Evolutionary conservation across 73 alveolate species (phyloP), one percentile per base, ranked within the genome.

Genomic region (Blepharisma stoltei): DNA sequence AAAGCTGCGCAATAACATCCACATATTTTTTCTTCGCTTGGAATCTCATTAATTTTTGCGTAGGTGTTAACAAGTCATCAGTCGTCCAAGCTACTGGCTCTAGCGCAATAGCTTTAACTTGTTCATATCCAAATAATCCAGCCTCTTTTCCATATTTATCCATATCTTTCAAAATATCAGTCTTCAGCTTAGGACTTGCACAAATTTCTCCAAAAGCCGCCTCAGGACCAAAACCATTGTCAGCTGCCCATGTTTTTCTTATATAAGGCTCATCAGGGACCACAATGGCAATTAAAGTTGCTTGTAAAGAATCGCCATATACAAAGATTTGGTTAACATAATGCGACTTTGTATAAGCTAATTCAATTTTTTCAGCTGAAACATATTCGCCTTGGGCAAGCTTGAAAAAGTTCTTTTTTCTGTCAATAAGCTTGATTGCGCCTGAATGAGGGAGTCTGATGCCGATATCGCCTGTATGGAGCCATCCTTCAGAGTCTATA

Each of bases 381-480:
- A 96, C 92, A 80, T 96, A 96, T 76, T 96, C 99, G 50, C 99
- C 99, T 79, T 96, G 93, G 32, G 90, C 82, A 50, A 96, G 92
- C 81, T 96, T 96, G 77, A 96, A 96, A 55, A 96, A 92, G 87
- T 96, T 94, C 83, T 96, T 96, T 71, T 70, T 90, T 84, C 98
- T 92, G 82, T 95, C 99, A 47, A 94, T 91, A 41, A 93, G 88
- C 73, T 85, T 91, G 7, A 93, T 8, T 6, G 94, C 52, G 18
- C 93, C 97, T 69, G 73, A 60, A 23, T 77, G 86, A 18, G 86
- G 79, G 50, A 88, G 38, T 55, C 82, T 71, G 54, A 67, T 43
- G 6, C 98, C 99, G 37, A 95, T 90, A 83, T 95, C 99, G 21
- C 99, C 99, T 5, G 98, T 81, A 85, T 94, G 99, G 76, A 92